These are phyloP conservation scores for Apodospora peruviana DNA, from an alignment of 495 filamentous ascomycete genomes.

Conservation along the genomic window DNA sequence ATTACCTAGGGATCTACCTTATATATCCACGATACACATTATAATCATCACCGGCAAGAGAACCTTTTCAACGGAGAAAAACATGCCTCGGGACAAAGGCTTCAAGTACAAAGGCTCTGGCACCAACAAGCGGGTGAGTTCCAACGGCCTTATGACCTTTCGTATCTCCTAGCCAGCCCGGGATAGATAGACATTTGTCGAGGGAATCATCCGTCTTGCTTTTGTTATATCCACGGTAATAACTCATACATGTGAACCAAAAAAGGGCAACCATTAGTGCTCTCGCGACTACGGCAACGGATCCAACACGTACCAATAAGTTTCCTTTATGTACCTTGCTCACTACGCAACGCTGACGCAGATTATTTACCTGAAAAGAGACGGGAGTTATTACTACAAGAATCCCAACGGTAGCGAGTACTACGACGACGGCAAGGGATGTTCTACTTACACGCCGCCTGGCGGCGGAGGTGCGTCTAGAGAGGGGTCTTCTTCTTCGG, in stretches of 20 bases:
- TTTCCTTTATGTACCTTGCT: slow-evolving; percentile 2
- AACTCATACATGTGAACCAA: not conserved
- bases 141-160: not conserved
- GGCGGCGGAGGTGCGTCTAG: no score
- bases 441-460: slow-evolving; percentile 37
- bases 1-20: no score
- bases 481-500: no score
- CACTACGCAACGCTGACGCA: not conserved
- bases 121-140: slow-evolving; percentile 29
- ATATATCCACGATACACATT: no score
- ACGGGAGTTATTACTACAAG: slow-evolving; percentile 57
- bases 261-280: slow-evolving; percentile 30
- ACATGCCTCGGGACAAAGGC: slow-evolving; percentile 14
- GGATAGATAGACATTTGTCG: not conserved
- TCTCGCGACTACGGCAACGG: slow-evolving; percentile 24
- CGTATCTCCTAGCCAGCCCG: no score
- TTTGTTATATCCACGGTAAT: no score
- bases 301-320: slow-evolving; percentile 11
- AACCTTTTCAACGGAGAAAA: no score
- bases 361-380: slow-evolving; percentile 14
- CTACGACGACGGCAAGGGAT: slow-evolving; percentile 39
- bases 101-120: slow-evolving; percentile 34
- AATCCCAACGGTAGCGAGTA: slow-evolving; percentile 49
- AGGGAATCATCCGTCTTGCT: no score
- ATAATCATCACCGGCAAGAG: no score